Base-by-base conservation (phyloP, 2,329 filamentous ascomycete genomes). In the Fusarium hainanense region DNA sequence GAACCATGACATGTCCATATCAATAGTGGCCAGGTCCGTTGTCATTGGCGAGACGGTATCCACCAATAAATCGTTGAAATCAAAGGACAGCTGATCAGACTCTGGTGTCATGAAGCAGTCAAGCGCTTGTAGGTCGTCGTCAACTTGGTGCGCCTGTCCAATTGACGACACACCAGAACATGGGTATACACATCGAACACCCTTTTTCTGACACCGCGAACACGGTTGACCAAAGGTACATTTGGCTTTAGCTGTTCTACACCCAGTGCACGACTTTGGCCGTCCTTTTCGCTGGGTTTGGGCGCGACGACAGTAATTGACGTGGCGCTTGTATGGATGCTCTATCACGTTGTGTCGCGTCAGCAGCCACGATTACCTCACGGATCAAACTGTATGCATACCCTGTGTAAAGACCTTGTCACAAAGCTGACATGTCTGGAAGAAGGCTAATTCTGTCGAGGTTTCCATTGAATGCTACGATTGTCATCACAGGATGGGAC, bases 241-340 rank as follows among this genome's bases (percentile, higher is more conserved):
- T 23, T 75, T 77, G 6, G 56, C 47, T 20, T 77, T 77, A 3
- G 75, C 64, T 11, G 16, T 28, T 25, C 59, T 71, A 11, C 75
- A 77, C 1, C 64, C 37, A 4, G 54, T 2, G 18, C 75, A 77
- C 5, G 75, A 75, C 20, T 52, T 75, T 2, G 61, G 74, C 0
- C 75, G 66, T 0, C 75, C 75, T 13, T 75, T 77, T 6, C 75
- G 73, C 14, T 43, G 68, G 0, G 9, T n/a, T 18, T 75, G 71
- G 2, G 75, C 75, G 12, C 70, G 70, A 1, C 60, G 70, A 10
- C 75, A 77, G 2, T 77, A 77, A 11, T 67, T 72, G 6, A 76
- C 30, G 40, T 77, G 75, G 0, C 75, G 75, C 16, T 67, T 75
- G 23, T 56, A 76, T 1, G 72, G 52, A 4, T 71, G 54, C 21